Base-by-base conservation (phyloP, 106 monocot genomes). In the Allium cepa region DNA sequence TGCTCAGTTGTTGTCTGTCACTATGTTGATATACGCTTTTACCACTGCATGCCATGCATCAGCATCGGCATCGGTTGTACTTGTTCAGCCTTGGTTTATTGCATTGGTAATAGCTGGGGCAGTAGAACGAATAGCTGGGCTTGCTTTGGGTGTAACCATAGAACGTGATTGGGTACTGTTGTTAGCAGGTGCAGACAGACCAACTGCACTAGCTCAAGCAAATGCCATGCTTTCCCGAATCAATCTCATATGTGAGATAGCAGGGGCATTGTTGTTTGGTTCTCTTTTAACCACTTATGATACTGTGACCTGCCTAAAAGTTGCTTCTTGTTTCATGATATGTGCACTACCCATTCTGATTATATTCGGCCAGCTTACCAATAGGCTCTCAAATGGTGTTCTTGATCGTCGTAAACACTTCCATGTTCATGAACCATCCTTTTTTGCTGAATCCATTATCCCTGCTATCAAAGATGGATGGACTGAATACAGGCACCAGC, bases 101-200 rank as follows among this genome's bases (percentile, higher is more conserved):
- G 64, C 83, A 52, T 56, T 97, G 60, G 76, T 87, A 9, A 53
- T 76, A 47, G 84, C 84, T 65, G 80, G 79, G 53, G 92, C 96
- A 51, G 66, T 87, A 50, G 96, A 92, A 75, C 86, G 92, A 46
- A 73, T 89, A 48, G 73, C 89, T 60, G 96, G 92, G 8, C 82
- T 87, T 70, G 86, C 87, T 69, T 64, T 97, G 62, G 96, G 96
- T 56, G 92, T 97, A 49, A 77, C 89, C 8, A 70, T 92, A 76
- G 96, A 92, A 78, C 88, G 96, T 60, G 96, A 97, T 58, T 92
- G 96, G 96, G 89, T 97, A 67, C 84, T 97, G 50, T 69, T 86
- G 89, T 75, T 97, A 79, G 92, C 89, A 80, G 96, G 96, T 56
- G 60, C 82, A 64, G 83, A 87, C 66, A 82, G 92, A 69, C 80